Percentiles rank a stretch among this genome's conserved stretches.
Conservation (phyloP, 192 early-diverging fungal species). For the Coemansia sp. region DNA sequence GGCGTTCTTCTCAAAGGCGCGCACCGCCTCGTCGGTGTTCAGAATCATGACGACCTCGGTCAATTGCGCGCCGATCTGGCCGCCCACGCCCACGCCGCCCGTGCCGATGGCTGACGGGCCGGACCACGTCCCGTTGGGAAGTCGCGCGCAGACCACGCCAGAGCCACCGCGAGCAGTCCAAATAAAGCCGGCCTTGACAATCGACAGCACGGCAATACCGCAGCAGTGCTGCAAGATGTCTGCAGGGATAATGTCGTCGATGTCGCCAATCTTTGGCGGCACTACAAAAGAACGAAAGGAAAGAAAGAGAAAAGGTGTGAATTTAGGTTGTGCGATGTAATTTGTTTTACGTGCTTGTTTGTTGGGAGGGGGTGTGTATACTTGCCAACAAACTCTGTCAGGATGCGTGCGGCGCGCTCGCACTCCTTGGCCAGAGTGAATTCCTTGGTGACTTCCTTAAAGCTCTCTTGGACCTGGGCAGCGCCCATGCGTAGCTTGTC, state of each 20-base stretch:
- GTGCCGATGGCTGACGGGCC: conserved; percentile 86
- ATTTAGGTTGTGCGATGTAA: background rate
- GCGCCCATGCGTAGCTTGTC: conserved; percentile 57
- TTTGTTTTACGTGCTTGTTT: background rate
- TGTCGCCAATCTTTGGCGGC: conserved; percentile 50
- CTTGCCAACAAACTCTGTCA: conserved; percentile 41
- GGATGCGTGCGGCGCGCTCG: conserved; percentile 51
- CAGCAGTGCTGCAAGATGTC: conserved; percentile 74
- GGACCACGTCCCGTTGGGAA: conserved; percentile 75
- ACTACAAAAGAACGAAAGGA: conserved; percentile 11
- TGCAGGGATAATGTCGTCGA: conserved; percentile 72
- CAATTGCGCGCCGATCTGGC: conserved; percentile 86
- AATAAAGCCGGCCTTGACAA: conserved; percentile 92
- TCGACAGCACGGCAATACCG: conserved; percentile 91
- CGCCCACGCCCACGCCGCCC: conserved; percentile 83
- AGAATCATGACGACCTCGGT: conserved; percentile 93
- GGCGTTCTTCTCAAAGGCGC: conserved; percentile 80
- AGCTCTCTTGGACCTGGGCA: conserved; percentile 44
- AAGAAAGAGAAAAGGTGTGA: background rate
- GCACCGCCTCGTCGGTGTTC: conserved; percentile 81
- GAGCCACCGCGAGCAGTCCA: conserved; percentile 85
- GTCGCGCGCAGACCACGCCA: conserved; percentile 83
- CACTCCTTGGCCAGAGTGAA: conserved; percentile 55
- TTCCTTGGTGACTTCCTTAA: conserved; percentile 41
- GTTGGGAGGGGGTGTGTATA: background rate